These are phyloP conservation scores for Ophiostoma triangulosporum DNA, from an alignment of 2,329 filamentous ascomycete species.

Conservation along the genomic window DNA sequence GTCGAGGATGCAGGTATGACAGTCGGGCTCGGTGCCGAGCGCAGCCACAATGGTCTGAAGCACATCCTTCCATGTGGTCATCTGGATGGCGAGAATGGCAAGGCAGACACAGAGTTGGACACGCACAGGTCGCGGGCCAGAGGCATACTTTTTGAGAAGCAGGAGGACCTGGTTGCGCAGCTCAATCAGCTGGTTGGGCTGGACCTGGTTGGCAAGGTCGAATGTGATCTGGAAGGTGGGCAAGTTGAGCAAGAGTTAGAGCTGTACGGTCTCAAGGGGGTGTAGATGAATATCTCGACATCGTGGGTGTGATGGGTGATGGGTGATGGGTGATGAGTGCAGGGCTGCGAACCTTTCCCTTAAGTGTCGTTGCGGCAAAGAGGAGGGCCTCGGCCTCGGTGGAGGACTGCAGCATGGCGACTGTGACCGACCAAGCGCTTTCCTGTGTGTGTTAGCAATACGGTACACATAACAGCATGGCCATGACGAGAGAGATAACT, in stretches of 20 bases:
- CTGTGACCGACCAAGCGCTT: constrained; percentile 81
- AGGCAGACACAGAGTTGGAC: constrained; percentile 92
- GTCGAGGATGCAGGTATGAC: constrained; percentile 79
- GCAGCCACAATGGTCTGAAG: constrained; percentile 66
- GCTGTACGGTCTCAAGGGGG: constrained; percentile 2
- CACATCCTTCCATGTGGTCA: constrained; percentile 92
- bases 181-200: constrained; percentile 56
- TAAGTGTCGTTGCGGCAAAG: constrained; percentile 91
- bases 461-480: not conserved
- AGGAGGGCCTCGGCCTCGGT: constrained; percentile 75
- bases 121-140: constrained; percentile 71
- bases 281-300: no score
- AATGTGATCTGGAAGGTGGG: constrained; percentile 64
- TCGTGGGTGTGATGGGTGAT: no score
- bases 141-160: constrained; percentile 67
- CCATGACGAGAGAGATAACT: constrained; percentile 23
- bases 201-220: constrained; percentile 75
- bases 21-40: constrained; percentile 62
- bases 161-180: constrained; percentile 75
- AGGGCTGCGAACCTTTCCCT: constrained; percentile 66
- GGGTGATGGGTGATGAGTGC: constrained; percentile 12
- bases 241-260: not conserved
- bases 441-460: constrained; percentile 36
- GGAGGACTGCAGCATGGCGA: constrained; percentile 72
- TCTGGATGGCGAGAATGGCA: constrained; percentile 88